Conservation (phyloP, 345 rosid genomes). For the Populus deltoides region DNA sequence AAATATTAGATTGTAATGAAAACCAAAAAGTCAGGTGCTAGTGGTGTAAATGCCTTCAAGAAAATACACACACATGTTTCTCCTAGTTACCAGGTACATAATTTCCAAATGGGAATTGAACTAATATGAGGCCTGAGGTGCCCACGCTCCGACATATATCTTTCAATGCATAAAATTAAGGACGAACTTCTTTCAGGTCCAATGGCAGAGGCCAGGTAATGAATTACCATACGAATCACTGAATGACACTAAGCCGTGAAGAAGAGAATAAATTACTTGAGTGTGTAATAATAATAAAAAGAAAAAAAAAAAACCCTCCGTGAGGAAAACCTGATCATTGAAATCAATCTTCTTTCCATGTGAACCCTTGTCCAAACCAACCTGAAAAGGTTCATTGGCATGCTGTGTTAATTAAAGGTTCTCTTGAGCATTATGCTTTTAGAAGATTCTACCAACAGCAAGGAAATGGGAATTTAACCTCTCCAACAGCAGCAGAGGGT, state of each 20-base stretch:
- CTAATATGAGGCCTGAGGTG: neutral
- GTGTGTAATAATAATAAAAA: neutral
- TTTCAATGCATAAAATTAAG: neutral
- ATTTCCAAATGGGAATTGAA: neutral
- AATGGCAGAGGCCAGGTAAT: neutral
- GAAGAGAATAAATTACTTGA: too few species aligned
- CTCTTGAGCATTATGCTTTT: neutral
- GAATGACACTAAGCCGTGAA: neutral
- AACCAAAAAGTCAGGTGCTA: too few species aligned
- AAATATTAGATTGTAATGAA: too few species aligned
- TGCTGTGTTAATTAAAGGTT: neutral
- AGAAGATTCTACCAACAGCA: too few species aligned
- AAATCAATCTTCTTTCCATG: conserved; percentile 73
- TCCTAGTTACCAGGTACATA: neutral
- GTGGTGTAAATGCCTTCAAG: too few species aligned
- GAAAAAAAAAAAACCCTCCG: neutral
- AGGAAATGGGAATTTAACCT: conserved; percentile 36
- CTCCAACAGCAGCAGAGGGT: conserved; percentile 94
- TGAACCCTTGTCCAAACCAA: conserved; percentile 93
- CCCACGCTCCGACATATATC: neutral
- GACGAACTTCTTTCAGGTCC: neutral
- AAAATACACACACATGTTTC: too few species aligned
- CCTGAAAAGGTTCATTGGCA: conserved; percentile 32
- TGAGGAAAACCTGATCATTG: conserved; percentile 54
- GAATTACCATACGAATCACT: neutral